Base-by-base conservation (phyloP, 345 rosid species). In the Diplotaxis tenuifolia region DNA sequence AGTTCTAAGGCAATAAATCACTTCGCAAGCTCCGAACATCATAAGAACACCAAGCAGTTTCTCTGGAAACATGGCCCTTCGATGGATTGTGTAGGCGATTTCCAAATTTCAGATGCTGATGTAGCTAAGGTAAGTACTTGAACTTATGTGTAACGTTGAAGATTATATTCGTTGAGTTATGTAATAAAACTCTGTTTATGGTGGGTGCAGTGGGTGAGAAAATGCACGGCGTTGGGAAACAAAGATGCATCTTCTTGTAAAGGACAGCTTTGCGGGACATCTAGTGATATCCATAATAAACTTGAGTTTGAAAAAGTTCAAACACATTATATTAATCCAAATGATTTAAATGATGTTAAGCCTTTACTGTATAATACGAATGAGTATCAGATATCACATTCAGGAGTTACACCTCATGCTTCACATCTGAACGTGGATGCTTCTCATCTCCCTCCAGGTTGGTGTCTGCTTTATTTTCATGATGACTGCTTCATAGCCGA, bases 281-380 rank as follows among this genome's bases (percentile, higher is more conserved):
- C 84, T 68, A 80, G 87, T 88, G 88, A 95, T 95, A 92, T 90
- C 96, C 99, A 86, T 76, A 74, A 67, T 79, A 79, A 83, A 73
- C 71, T 82, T 65, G 79, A 72, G 62, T 62, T 72, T 10, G 57
- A 52, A 64, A 86, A 74, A n/a, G 76, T 79, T 83, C 52, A 27
- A 81, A 23, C 75, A 75, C 64, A 80, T 38, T 82, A 67, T 82
- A 75, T 70, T 73, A 77, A 68, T 31, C 74, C 80, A 18, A 77
- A 79, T 73, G 10, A 53, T 83, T 71, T 78, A 65, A 84, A 83
- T 83, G 69, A 76, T 87, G 98, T 90, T 88, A 80, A 84, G 87
- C 99, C 98, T 95, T 92, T 90, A 90, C 98, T 78, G 68, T 83
- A 73, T 76, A 52, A 80, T 85, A 95, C 96, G 50, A 76, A 83